These are phyloP conservation scores for Lecanoromycetidae sp. DNA, from an alignment of 2,329 filamentous ascomycete genomes.

Conservation along the genomic window DNA sequence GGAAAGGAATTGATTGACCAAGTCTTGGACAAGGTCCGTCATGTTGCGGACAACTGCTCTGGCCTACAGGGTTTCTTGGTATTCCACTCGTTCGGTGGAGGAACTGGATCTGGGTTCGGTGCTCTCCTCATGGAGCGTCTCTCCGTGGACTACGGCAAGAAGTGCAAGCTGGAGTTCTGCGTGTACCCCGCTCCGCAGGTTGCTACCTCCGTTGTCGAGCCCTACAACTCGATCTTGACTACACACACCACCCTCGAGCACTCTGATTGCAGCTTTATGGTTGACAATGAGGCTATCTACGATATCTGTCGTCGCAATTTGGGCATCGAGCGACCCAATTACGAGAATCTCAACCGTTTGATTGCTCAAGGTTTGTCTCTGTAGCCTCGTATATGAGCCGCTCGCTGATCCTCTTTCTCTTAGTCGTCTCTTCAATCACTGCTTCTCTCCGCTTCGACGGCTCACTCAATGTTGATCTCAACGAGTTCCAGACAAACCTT, in stretches of 20 bases:
- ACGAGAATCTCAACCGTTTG: constrained; percentile 96
- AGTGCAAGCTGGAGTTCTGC: constrained; percentile 99
- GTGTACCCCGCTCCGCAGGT: constrained; percentile 97
- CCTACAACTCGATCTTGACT: constrained; percentile 98
- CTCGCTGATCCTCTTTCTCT: constrained; percentile 28
- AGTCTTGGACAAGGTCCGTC: constrained; percentile 94
- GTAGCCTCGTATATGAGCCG: not conserved
- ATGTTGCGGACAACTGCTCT: constrained; percentile 93
- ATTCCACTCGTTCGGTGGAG: constrained; percentile 99
- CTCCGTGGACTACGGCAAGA: constrained; percentile 98
- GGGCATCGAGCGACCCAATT: constrained; percentile 92
- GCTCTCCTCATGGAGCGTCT: constrained; percentile 97
- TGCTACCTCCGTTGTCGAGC: constrained; percentile 94
- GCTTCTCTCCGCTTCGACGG: constrained; percentile 97
- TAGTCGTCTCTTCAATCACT: constrained; percentile 96
- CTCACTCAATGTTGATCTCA: constrained; percentile 96
- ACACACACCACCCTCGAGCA: constrained; percentile 99
- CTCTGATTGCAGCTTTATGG: constrained; percentile 99
- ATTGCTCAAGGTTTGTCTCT: constrained; percentile 70
- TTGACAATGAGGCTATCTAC: constrained; percentile 99
- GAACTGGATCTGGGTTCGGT: constrained; percentile 97
- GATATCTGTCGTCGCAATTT: constrained; percentile 98
- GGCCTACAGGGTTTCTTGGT: constrained; percentile 97
- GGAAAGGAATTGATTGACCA: constrained; percentile 99
- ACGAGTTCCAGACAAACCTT: constrained; percentile 99